Conservation (phyloP, 164 flowering plant species). For the Chloranthus sessilifolius region DNA sequence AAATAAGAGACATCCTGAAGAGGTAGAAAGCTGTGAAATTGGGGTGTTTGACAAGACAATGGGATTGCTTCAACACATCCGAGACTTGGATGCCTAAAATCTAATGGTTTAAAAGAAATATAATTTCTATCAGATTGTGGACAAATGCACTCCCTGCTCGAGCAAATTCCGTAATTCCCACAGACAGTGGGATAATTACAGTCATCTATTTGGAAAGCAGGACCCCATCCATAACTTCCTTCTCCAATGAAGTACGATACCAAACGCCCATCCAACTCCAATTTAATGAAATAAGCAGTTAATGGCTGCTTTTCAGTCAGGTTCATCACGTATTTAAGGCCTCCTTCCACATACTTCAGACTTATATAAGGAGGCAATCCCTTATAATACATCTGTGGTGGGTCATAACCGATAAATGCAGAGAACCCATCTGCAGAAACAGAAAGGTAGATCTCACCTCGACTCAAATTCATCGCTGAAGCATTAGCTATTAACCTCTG, state of each 20-base stretch:
- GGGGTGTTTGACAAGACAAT: conserved; percentile 10
- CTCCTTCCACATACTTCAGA: no score
- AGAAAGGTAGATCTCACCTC: conserved; percentile 6
- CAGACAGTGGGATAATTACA: conserved; percentile 21
- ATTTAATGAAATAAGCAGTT: conserved; percentile 20
- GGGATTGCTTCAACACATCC: conserved; percentile 17
- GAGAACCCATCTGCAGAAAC: background rate
- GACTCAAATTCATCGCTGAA: conserved; percentile 13
- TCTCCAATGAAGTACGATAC: conserved; percentile 23
- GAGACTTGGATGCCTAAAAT: conserved; percentile 8
- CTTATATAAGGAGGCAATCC: no score
- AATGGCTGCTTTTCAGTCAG: background rate
- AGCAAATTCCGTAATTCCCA: conserved; percentile 27
- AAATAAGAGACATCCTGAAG: conserved; percentile 16
- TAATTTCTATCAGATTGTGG: conserved; percentile 3
- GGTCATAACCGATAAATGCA: background rate
- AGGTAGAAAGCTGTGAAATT: conserved; percentile 12
- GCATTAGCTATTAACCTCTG: conserved; percentile 16
- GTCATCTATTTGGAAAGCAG: background rate
- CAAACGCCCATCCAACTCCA: conserved; percentile 29
- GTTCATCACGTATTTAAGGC: no score
- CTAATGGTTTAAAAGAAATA: conserved; percentile 10
- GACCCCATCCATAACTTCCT: conserved; percentile 17
- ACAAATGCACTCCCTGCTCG: conserved; percentile 20
- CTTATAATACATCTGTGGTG: background rate